These are phyloP conservation scores for Talaromyces sp. DNA, from an alignment of 2,329 filamentous ascomycete genomes.

Conservation along the genomic window DNA sequence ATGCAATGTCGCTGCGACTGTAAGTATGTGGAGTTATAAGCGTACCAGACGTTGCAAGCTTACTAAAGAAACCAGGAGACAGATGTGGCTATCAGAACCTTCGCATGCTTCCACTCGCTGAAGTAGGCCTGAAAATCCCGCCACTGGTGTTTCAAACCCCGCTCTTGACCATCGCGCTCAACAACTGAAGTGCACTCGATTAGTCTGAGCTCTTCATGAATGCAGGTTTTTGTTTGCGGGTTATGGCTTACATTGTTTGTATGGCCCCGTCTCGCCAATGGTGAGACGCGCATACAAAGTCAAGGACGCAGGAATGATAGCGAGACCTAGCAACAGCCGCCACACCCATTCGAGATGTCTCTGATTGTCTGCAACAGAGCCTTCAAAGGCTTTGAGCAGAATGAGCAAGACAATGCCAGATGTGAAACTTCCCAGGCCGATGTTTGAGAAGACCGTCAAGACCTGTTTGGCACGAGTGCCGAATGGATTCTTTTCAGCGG, in stretches of 20 bases:
- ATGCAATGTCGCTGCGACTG: neutral
- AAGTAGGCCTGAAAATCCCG: neutral
- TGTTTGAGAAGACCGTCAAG: slow-evolving; percentile 23
- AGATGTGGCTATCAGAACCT: neutral
- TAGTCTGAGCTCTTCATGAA: neutral
- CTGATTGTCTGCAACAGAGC: neutral
- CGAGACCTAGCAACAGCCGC: neutral
- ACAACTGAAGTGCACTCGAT: neutral
- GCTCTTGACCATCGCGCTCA: neutral
- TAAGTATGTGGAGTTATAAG: neutral
- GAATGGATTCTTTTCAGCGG: slow-evolving; percentile 18
- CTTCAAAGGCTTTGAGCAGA: neutral
- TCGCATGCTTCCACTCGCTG: neutral
- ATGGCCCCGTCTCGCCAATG: neutral
- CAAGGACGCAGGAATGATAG: neutral
- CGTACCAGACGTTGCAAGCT: neutral
- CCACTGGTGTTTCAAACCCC: neutral
- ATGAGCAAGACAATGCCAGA: slow-evolving; percentile 20
- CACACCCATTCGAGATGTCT: neutral
- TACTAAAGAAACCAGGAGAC: neutral
- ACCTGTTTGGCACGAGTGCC: slow-evolving; percentile 21
- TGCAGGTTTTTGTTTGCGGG: neutral
- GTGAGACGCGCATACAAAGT: neutral
- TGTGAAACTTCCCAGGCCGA: slow-evolving; percentile 24
- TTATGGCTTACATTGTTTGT: neutral